Conservation (phyloP, 345 rosid species). For the Hibiscus trionum region DNA sequence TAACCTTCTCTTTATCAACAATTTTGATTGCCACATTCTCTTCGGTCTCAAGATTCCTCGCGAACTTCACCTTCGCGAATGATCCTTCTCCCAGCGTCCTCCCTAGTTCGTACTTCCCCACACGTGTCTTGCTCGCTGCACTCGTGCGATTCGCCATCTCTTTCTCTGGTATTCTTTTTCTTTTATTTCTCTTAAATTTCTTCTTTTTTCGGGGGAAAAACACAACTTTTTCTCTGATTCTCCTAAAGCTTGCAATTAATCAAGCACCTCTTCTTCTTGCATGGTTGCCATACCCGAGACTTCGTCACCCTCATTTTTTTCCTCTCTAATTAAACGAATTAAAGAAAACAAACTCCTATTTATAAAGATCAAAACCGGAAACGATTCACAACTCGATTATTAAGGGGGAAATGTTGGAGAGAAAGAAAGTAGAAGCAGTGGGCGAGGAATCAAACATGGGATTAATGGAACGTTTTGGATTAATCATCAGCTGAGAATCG, state of each 20-base stretch:
- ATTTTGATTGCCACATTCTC: slow-evolving; percentile 87
- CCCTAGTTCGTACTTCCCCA: slow-evolving; percentile 92
- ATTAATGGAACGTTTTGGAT: not conserved
- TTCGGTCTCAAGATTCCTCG: slow-evolving; percentile 57
- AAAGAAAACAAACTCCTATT: not conserved
- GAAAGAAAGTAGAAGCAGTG: not conserved
- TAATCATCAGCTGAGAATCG: slow-evolving; percentile 1
- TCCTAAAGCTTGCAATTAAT: not conserved
- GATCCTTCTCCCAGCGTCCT: slow-evolving; percentile 94
- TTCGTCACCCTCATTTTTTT: slow-evolving; percentile 59
- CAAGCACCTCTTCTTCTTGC: slow-evolving; percentile 56
- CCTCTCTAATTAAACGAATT: not conserved
- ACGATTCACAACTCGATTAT: not conserved
- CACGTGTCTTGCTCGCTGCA: slow-evolving; percentile 52
- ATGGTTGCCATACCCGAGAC: slow-evolving; percentile 99
- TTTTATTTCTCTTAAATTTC: not conserved
- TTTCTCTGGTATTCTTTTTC: not conserved
- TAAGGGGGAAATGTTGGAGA: not conserved
- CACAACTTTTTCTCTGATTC: not conserved
- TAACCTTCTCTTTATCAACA: slow-evolving; percentile 85
- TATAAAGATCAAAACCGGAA: not conserved
- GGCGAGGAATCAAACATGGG: not conserved
- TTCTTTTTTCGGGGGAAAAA: not conserved
- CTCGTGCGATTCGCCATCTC: slow-evolving; percentile 42
- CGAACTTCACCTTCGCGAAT: slow-evolving; percentile 96